phyloP scores from a whole-genome alignment of 257 asterid species.

The Eustoma russellianum region DNA sequence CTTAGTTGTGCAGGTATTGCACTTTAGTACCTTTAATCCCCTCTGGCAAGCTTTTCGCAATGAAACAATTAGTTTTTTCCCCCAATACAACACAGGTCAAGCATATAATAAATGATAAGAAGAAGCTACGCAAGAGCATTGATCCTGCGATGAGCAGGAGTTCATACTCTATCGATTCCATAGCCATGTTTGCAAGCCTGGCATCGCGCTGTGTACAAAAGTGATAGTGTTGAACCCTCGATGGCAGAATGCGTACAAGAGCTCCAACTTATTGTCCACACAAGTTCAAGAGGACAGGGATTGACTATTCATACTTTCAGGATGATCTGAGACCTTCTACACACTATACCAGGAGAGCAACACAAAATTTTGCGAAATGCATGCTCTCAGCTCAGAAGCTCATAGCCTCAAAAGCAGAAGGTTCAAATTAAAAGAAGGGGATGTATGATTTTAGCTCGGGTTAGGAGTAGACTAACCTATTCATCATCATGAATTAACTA shows the following conservation, averaged over 20 bases:
- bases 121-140: constrained; percentile 64
- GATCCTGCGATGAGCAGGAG: constrained; percentile 77
- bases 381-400: constrained; percentile 1
- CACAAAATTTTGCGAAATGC: not conserved
- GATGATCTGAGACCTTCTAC: constrained; percentile 36
- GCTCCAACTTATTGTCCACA: constrained; percentile 53
- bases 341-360: constrained; percentile 2
- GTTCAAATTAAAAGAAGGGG: constrained; percentile 7
- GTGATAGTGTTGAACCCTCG: constrained; percentile 72
- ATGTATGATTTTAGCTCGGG: too few relatives aligned
- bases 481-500: not conserved
- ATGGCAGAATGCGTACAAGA: constrained; percentile 73
- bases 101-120: constrained; percentile 74
- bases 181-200: constrained; percentile 70
- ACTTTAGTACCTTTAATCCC: too few relatives aligned
- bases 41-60: too few relatives aligned
- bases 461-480: not conserved
- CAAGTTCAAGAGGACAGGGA: constrained; percentile 55
- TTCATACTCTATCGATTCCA: constrained; percentile 84
- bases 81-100: constrained; percentile 50
- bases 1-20: constrained; percentile 75
- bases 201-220: constrained; percentile 75
- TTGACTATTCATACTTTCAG: constrained; percentile 68
- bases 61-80: not conserved
- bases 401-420: not conserved